phyloP scores from a whole-genome alignment of 163 green algal species.

The Picocystis sp. region DNA sequence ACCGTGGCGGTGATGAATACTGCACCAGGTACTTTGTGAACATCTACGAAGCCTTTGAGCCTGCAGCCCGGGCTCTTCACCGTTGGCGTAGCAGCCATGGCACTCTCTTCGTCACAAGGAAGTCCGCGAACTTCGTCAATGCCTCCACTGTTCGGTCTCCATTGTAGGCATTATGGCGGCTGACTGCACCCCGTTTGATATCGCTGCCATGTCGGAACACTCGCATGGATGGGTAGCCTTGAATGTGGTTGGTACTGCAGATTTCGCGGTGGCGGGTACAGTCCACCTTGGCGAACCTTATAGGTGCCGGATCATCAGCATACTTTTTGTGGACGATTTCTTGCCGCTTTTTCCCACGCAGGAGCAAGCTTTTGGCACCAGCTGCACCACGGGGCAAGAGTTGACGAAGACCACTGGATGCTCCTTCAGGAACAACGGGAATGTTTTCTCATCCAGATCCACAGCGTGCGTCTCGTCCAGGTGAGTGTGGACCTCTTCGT shows the following conservation, averaged over 20 bases:
- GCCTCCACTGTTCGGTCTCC: constrained; percentile 66
- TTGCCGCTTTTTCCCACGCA: constrained; percentile 71
- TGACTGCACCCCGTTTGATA: neutral
- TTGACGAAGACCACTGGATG: constrained; percentile 49
- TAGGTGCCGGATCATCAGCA: constrained; percentile 55
- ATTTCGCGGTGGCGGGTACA: constrained; percentile 56
- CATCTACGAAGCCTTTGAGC: constrained; percentile 60
- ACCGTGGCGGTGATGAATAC: constrained; percentile 64
- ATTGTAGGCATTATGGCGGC: constrained; percentile 14
- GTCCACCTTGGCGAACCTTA: constrained; percentile 77
- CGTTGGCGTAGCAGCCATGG: constrained; percentile 19
- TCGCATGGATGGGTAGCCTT: constrained; percentile 73
- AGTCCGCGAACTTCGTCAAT: constrained; percentile 57
- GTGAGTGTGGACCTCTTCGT: neutral
- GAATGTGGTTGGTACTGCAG: constrained; percentile 63
- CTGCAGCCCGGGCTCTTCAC: constrained; percentile 34
- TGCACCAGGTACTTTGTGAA: constrained; percentile 89
- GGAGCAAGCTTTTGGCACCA: constrained; percentile 82
- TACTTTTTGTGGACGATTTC: constrained; percentile 67
- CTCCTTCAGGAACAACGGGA: neutral
- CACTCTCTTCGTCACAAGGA: constrained; percentile 31
- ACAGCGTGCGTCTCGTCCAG: neutral
- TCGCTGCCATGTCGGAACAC: constrained; percentile 70
- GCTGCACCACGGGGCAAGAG: constrained; percentile 81
- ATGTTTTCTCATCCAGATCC: neutral